phyloP scores from a whole-genome alignment of 2,329 filamentous ascomycete species.

The Xylaria multiplex region DNA sequence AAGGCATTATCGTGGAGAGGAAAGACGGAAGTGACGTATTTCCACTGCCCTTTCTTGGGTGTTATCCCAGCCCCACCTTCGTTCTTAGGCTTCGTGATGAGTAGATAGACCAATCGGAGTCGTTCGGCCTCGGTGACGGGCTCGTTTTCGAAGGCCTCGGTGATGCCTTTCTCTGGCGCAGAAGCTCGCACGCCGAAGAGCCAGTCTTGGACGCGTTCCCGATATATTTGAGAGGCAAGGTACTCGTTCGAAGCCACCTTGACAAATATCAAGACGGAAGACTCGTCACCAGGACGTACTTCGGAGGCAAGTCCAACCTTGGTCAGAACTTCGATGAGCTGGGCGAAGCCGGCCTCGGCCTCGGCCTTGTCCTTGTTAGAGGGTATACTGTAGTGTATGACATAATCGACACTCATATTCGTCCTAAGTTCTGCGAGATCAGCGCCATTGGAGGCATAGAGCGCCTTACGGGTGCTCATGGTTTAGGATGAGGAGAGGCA shows the following conservation, averaged over 20 bases:
- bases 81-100: conserved; percentile 77
- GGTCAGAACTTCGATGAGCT: conserved; percentile 79
- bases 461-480: conserved; percentile 45
- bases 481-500: conserved; percentile 5
- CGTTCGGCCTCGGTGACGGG: conserved; percentile 89
- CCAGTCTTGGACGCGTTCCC: conserved; percentile 92
- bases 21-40: conserved; percentile 77
- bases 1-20: conserved; percentile 80
- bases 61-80: conserved; percentile 84
- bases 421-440: conserved; percentile 44
- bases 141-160: conserved; percentile 73
- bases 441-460: conserved; percentile 45
- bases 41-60: conserved; percentile 75
- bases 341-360: conserved; percentile 79
- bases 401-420: conserved; percentile 79
- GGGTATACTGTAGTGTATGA: conserved; percentile 80
- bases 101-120: conserved; percentile 85
- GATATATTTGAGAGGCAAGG: conserved; percentile 82
- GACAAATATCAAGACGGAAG: conserved; percentile 83
- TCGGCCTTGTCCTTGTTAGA: conserved; percentile 73
- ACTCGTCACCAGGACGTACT: conserved; percentile 80
- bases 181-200: conserved; percentile 84
- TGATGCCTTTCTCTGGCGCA: conserved; percentile 78
- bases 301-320: conserved; percentile 86
- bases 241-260: conserved; percentile 80